These are phyloP conservation scores for Rhodamnia argentea DNA, from an alignment of 345 rosid species.

Conservation along the genomic window DNA sequence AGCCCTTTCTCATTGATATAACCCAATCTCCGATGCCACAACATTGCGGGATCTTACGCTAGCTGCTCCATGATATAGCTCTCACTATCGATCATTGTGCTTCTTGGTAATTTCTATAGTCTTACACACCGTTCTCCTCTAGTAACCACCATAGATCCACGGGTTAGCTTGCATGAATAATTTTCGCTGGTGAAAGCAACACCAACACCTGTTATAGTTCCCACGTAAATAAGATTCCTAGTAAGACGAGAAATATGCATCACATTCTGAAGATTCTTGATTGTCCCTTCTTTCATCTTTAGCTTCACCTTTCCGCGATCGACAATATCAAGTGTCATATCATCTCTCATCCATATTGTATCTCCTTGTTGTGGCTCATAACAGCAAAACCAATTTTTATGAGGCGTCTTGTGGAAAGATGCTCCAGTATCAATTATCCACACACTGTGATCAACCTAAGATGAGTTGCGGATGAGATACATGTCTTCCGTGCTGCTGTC, in stretches of 20 bases:
- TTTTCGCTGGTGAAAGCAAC: background rate
- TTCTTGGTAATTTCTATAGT: no score
- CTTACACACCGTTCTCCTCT: no score
- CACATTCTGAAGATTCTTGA: no score
- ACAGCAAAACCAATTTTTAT: background rate
- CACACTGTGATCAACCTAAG: fast-evolving
- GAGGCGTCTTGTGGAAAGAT: background rate
- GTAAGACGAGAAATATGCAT: background rate
- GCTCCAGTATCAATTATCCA: background rate
- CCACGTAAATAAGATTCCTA: background rate
- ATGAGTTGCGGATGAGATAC: background rate
- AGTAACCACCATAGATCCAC: no score
- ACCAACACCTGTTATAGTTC: background rate
- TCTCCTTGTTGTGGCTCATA: background rate
- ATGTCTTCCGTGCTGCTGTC: background rate
- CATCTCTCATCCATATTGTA: background rate
- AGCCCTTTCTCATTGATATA: no score
- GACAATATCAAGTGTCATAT: background rate
- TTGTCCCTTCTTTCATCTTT: background rate
- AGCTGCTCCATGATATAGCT: no score
- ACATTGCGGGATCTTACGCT: no score
- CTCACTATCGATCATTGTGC: no score
- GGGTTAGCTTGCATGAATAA: no score
- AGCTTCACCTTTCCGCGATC: background rate
- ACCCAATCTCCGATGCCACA: no score